Base-by-base conservation (phyloP, 1,284 basidiomycete species). In the Termitomyces sp. region DNA sequence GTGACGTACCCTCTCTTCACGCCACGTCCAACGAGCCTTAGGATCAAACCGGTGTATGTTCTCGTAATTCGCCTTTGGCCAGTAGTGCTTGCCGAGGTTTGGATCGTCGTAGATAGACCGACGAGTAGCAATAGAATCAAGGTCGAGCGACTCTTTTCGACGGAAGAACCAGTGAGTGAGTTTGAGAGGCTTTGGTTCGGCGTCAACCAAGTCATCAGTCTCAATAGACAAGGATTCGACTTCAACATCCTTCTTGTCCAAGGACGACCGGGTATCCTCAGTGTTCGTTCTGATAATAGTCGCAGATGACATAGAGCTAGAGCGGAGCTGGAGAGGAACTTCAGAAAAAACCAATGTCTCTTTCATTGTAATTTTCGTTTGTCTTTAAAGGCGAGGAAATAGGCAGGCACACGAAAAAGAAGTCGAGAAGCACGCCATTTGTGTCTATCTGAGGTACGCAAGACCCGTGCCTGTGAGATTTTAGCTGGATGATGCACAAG, bases 31-130 rank as follows among this genome's bases (percentile, higher is more conserved):
- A 4, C 86, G 76, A 28, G 82, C 83, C 12, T 72, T 66, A 0
- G 81, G 79, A 62, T 90, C 82, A 60, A 90, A 88, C 7, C 83
- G 74, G 61, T 87, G 83, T 0, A 73, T 57, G 61, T 84, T 86
- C 66, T 88, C 86, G 58, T 84, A 87, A 1, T 74, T 64, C 3
- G 63, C 44, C 52, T 76, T 80, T 1, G 85, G 83, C 68, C 76
- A 77, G 60, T 84, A 86, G 56, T 77, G 71, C 43, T 76, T 64
- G 1, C 73, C 72, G 6, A 81, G 71, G 43, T 67, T 59, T 2
- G 82, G 78, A 59, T 86, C 82, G 58, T 85, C 83, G 60, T 73
- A 84, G 3, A 84, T 79, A 5, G 77, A 80, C 1, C 74, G 75
- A 36, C 73, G 76, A 21, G 82, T 84, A 6, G 80, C 73, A 24